Percentiles rank a stretch among this genome's conserved stretches.
These are phyloP conservation scores for Quillaja saponaria DNA, from an alignment of 306 rosid genomes.

Conservation along the genomic window DNA sequence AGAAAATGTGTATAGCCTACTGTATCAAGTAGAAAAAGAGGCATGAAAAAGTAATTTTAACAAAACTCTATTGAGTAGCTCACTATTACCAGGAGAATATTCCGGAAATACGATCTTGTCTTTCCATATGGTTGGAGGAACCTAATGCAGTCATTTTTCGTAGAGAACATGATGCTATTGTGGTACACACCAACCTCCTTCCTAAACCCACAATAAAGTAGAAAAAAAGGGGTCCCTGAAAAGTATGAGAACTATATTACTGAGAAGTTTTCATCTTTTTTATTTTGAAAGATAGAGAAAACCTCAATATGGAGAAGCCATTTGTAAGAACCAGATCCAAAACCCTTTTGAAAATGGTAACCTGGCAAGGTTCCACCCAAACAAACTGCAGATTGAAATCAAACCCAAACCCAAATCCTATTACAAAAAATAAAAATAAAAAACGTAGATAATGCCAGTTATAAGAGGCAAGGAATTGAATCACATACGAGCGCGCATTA, in stretches of 20 bases:
- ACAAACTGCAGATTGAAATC: constrained; percentile 57
- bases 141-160: constrained; percentile 73
- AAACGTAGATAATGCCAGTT: not conserved
- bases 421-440: not conserved
- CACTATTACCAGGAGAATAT: constrained; percentile 70
- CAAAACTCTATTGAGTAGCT: constrained; percentile 12
- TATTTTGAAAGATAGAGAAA: not conserved
- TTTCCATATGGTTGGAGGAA: constrained; percentile 76
- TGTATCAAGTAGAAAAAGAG: too few species aligned
- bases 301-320: constrained; percentile 95
- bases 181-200: constrained; percentile 96
- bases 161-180: constrained; percentile 55
- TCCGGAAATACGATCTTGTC: constrained; percentile 62
- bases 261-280: not conserved
- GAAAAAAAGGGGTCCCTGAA: constrained; percentile 4
- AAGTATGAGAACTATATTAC: not conserved
- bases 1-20: constrained; percentile 14
- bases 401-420: not conserved
- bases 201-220: constrained; percentile 44
- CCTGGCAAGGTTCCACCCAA: constrained; percentile 85
- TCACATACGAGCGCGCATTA: constrained; percentile 65
- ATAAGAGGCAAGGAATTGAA: not conserved
- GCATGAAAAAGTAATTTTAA: not conserved
- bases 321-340: constrained; percentile 72
- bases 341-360: constrained; percentile 80